Conservation (phyloP, 2,329 filamentous ascomycete species). For the Tolypocladium tundrense region DNA sequence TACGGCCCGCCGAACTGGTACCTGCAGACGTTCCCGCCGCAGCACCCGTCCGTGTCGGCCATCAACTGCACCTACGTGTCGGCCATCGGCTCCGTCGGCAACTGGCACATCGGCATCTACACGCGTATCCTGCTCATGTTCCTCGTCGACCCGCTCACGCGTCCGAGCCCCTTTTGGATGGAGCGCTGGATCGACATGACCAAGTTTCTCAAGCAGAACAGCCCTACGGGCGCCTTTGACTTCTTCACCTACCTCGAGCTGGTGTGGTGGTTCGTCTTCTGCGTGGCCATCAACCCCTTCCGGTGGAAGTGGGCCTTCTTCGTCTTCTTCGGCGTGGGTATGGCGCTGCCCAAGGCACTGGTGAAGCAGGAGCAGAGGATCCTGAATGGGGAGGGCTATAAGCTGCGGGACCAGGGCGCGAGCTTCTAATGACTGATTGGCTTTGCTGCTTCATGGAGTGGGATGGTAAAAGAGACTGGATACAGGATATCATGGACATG, state of each 20-base stretch:
- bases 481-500: too few relatives aligned
- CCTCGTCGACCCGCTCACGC: slow-evolving; percentile 64
- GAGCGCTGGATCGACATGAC: slow-evolving; percentile 82
- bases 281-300: slow-evolving; percentile 71
- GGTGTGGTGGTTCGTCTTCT: slow-evolving; percentile 77
- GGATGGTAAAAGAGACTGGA: not conserved
- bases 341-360: slow-evolving; percentile 53
- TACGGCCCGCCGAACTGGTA: slow-evolving; percentile 83
- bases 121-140: slow-evolving; percentile 82
- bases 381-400: slow-evolving; percentile 38
- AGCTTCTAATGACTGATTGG: slow-evolving; percentile 7
- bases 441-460: not conserved
- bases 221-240: slow-evolving; percentile 70
- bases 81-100: slow-evolving; percentile 72
- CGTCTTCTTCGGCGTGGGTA: slow-evolving; percentile 67
- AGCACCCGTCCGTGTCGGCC: slow-evolving; percentile 61
- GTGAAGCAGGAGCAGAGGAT: slow-evolving; percentile 56
- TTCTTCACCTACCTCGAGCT: slow-evolving; percentile 85
- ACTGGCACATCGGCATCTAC: slow-evolving; percentile 87
- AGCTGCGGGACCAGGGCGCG: slow-evolving; percentile 8
- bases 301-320: slow-evolving; percentile 85
- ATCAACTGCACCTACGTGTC: slow-evolving; percentile 78
- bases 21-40: slow-evolving; percentile 72
- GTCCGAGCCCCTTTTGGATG: slow-evolving; percentile 67
- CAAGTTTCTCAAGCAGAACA: slow-evolving; percentile 54